Percentiles rank a stretch among this genome's conserved stretches.
Conservation (phyloP, 192 early-diverging fungal species). For the Podila horticola region DNA sequence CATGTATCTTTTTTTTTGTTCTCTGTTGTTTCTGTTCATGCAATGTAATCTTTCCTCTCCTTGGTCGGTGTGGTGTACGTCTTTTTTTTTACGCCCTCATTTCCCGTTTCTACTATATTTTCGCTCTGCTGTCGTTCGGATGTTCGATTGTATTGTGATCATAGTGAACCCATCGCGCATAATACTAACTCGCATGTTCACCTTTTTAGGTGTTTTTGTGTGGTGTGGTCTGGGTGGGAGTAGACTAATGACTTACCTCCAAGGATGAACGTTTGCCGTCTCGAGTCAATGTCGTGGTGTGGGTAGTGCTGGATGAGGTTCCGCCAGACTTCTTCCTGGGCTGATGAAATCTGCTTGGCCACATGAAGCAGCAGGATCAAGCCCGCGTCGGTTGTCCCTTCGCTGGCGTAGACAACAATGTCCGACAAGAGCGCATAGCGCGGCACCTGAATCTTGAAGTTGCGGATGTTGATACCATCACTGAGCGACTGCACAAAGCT, state of each 20-base stretch:
- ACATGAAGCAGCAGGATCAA: slow-evolving; percentile 32
- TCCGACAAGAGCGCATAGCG: slow-evolving; percentile 62
- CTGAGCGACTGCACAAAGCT: slow-evolving; percentile 22
- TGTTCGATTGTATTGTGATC: slow-evolving; percentile 1
- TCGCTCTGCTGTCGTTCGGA: slow-evolving; percentile 3
- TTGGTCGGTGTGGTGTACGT: neutral
- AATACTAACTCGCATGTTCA: neutral
- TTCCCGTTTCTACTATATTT: neutral
- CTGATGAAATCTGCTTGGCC: slow-evolving; percentile 52
- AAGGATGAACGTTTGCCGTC: slow-evolving; percentile 56
- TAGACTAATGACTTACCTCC: slow-evolving; percentile 34
- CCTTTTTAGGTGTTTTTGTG: neutral
- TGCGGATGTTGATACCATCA: slow-evolving; percentile 64
- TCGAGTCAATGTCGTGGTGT: slow-evolving; percentile 27
- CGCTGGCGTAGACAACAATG: slow-evolving; percentile 57
- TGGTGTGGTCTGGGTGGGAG: neutral
- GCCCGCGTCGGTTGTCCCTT: slow-evolving; percentile 34
- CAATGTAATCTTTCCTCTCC: neutral
- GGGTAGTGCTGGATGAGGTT: slow-evolving; percentile 42
- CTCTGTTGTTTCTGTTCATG: slow-evolving; percentile 14
- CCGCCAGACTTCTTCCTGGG: slow-evolving; percentile 51
- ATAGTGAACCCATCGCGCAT: neutral
- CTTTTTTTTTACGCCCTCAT: slow-evolving; percentile 32
- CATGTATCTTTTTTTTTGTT: neutral
- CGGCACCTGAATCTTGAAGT: slow-evolving; percentile 63